These are phyloP conservation scores for Phytophthora pistaciae DNA, from an alignment of 352 stramenopile species.

Conservation along the genomic window DNA sequence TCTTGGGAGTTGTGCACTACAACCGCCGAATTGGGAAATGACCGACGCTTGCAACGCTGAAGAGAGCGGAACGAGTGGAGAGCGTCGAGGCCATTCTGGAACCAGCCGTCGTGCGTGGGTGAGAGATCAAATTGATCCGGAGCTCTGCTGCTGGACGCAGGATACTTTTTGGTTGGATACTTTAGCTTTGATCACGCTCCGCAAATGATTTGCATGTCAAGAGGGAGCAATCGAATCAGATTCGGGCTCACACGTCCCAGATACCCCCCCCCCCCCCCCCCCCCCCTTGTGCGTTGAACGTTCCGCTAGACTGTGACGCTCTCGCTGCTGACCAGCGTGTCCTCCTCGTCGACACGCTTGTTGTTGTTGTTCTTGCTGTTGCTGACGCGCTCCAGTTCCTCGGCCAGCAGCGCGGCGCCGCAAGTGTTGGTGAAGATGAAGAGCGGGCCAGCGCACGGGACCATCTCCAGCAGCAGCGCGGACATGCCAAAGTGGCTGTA, in stretches of 20 bases:
- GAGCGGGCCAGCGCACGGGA: constrained; percentile 48
- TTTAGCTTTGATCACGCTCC: constrained; percentile 14
- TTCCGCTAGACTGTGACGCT: constrained; percentile 4
- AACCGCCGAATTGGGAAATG: constrained; percentile 30
- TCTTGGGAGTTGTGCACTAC: not conserved
- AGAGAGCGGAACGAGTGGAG: constrained; percentile 13
- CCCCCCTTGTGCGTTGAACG: constrained; percentile 1
- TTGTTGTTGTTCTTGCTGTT: too few species aligned
- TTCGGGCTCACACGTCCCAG: constrained; percentile 20
- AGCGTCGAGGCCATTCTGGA: constrained; percentile 1
- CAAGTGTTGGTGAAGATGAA: constrained; percentile 66
- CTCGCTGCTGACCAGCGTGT: constrained; percentile 13
- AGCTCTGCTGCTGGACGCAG: not conserved
- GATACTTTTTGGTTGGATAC: constrained; percentile 10
- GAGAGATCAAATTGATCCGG: constrained; percentile 32
- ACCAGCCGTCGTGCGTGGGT: not conserved
- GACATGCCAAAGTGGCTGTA: constrained; percentile 59
- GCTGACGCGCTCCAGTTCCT: constrained; percentile 40
- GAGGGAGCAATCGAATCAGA: constrained; percentile 26
- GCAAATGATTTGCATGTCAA: constrained; percentile 11
- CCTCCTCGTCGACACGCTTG: constrained; percentile 29
- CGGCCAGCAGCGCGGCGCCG: constrained; percentile 54
- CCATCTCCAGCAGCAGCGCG: constrained; percentile 55
- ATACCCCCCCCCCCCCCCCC: too few species aligned
- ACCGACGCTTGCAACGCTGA: not conserved